Percentiles rank a stretch among this genome's conserved stretches.
These are phyloP conservation scores for Dacryopinax primogenitus DNA, from an alignment of 768 basidiomycete species.

Conservation along the genomic window DNA sequence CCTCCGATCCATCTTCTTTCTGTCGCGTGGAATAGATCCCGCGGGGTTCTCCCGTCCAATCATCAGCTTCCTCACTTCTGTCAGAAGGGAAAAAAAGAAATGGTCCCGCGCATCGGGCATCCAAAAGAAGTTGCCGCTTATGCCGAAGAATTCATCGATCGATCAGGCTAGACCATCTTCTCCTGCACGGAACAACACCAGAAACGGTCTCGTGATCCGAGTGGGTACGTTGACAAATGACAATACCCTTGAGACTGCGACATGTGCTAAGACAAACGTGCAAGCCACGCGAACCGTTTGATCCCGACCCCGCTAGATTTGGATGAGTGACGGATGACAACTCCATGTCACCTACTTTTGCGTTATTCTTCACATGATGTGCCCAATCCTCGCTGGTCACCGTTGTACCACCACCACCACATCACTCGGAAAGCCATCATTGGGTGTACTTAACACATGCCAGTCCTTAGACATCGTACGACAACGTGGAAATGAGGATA, in stretches of 20 bases:
- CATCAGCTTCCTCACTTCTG: neutral
- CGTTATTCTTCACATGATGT: neutral
- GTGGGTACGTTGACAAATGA: neutral
- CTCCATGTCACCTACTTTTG: no score
- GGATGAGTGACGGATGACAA: no score
- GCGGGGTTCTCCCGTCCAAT: neutral
- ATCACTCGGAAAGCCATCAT: no score
- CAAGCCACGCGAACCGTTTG: neutral
- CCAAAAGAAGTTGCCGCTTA: neutral
- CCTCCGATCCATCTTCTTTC: neutral
- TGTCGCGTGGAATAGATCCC: neutral
- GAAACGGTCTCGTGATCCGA: no score
- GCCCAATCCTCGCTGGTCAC: no score
- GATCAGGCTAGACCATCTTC: no score
- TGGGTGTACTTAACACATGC: no score
- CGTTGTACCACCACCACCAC: no score
- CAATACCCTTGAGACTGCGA: no score
- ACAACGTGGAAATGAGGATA: no score
- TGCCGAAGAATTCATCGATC: no score
- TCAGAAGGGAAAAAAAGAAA: neutral
- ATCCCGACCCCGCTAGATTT: neutral
- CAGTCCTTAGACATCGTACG: no score
- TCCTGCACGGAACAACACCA: neutral
- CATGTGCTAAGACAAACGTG: neutral
- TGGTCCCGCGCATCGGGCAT: neutral